phyloP scores from a whole-genome alignment of 257 asterid species.

The Jaltomata sinuosa region DNA sequence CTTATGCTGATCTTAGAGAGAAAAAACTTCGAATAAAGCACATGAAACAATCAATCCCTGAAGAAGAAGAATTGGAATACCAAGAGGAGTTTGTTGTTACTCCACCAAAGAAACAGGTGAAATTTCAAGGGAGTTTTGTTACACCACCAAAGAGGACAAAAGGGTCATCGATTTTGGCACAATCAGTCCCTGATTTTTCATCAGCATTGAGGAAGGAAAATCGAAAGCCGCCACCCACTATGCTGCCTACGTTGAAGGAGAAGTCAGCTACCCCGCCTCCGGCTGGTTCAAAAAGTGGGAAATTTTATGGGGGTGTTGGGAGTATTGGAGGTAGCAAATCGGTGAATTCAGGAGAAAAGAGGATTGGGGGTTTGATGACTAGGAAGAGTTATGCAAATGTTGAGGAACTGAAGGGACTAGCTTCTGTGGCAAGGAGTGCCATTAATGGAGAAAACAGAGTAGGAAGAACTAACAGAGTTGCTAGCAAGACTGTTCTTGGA shows the following conservation, averaged over 20 bases:
- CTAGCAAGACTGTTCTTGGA: slow-evolving; percentile 42
- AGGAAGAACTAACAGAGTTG: slow-evolving; percentile 19
- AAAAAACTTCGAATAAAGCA: slow-evolving; percentile 34
- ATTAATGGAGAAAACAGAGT: slow-evolving; percentile 38
- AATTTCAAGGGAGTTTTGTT: slow-evolving; percentile 34
- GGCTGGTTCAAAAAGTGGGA: slow-evolving; percentile 36
- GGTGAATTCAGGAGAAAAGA: slow-evolving; percentile 61
- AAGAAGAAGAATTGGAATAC: neutral
- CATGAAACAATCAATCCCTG: slow-evolving; percentile 8
- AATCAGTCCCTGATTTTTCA: slow-evolving; percentile 87
- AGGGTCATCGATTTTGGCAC: slow-evolving; percentile 44
- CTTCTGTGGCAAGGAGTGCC: slow-evolving; percentile 40
- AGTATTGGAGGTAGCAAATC: slow-evolving; percentile 57
- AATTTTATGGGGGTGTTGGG: slow-evolving; percentile 39
- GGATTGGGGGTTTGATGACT: slow-evolving; percentile 50
- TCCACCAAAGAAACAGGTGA: slow-evolving; percentile 68
- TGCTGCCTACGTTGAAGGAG: slow-evolving; percentile 44
- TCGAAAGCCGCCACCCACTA: slow-evolving; percentile 47
- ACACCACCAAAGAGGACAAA: slow-evolving; percentile 53
- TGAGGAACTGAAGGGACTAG: slow-evolving; percentile 57
- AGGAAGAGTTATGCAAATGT: slow-evolving; percentile 80
- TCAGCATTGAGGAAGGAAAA: slow-evolving; percentile 76
- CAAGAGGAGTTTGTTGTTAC: slow-evolving; percentile 19
- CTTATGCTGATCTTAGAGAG: slow-evolving; percentile 74
- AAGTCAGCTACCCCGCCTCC: slow-evolving; percentile 47